Conservation (phyloP, 2,329 filamentous ascomycete species). For the Penicillium sp. region DNA sequence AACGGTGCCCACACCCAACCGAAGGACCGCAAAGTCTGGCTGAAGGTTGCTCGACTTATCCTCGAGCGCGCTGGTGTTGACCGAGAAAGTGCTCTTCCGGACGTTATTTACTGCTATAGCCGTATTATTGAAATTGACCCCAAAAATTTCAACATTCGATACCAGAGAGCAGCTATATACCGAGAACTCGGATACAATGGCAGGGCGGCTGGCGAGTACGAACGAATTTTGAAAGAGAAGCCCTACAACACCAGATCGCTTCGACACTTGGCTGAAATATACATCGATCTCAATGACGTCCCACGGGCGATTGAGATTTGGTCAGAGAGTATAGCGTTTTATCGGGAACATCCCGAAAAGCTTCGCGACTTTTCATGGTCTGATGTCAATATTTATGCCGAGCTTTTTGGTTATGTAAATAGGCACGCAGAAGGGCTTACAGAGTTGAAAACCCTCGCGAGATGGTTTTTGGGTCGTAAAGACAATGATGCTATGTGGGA, state of each 20-base stretch:
- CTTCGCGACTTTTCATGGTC: slow-evolving; percentile 68
- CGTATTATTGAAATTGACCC: slow-evolving; percentile 59
- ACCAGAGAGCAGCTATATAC: slow-evolving; percentile 60
- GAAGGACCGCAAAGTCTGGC: slow-evolving; percentile 61
- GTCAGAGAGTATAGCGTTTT: slow-evolving; percentile 57
- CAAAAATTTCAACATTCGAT: slow-evolving; percentile 57
- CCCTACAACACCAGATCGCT: slow-evolving; percentile 61
- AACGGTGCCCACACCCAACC: slow-evolving; percentile 62
- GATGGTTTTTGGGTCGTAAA: slow-evolving; percentile 80
- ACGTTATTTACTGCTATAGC: slow-evolving; percentile 58
- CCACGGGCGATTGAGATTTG: slow-evolving; percentile 56
- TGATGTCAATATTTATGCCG: slow-evolving; percentile 82
- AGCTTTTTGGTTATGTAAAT: slow-evolving; percentile 71
- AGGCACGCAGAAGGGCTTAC: slow-evolving; percentile 68
- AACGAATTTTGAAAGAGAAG: slow-evolving; percentile 57
- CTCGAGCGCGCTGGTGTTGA: slow-evolving; percentile 53
- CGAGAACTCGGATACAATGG: slow-evolving; percentile 54
- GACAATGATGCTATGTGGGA: slow-evolving; percentile 77
- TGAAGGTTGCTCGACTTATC: slow-evolving; percentile 60
- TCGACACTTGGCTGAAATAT: slow-evolving; percentile 61
- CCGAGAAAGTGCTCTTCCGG: slow-evolving; percentile 47
- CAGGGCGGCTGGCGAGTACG: slow-evolving; percentile 56
- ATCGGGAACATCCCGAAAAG: slow-evolving; percentile 48
- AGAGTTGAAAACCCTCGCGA: slow-evolving; percentile 71
- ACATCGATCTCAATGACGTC: slow-evolving; percentile 56